Evolutionary conservation across 192 early-diverging fungal species (phyloP), one percentile per base, ranked within the genome.

Genomic region (Dissophora globulifera): DNA sequence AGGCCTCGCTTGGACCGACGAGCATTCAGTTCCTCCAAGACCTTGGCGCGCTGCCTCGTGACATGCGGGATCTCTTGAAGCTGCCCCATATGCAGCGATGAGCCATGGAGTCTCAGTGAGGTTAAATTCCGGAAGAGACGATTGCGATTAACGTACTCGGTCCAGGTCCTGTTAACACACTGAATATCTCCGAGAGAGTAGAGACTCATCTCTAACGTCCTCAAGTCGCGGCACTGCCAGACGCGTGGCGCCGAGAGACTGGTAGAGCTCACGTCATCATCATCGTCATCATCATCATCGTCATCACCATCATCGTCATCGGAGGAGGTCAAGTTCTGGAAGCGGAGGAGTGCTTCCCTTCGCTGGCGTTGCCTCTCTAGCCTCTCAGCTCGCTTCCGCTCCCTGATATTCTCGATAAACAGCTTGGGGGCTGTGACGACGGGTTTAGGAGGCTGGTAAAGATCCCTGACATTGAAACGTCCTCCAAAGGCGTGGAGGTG

Each of bases 11-110:
- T 15, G 27, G 3, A 27, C 9, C 41, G 33, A 1, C 15, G 4
- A 1, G 27, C 29, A 3, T 48, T 47, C 2, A 20, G 9, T 4
- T 50, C 25, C 26, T 53, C 31, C 10, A 53, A 12, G 16, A 2
- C 2, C 38, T 56, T 42, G 5, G 11, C 38, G 13, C 22, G 33
- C 17, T 42, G 20, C 29, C 42, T 40, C 12, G 8, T 9, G 2
- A 26, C 38, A 56, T 56, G 38, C 11, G 54, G 54, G 31, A 42
- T 42, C n/a, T 42, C 33, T 30, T 12, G 30, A 19, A 56, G 40
- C 40, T 56, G 54, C 40, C 54, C 54, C 2, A 56, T 42, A 3
- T 26, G 3, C 11, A 56, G 25, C 30, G 5, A 11, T 2, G 1
- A 3, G 40, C 30, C 6, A 13, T 22, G 4, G 16, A 54, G 4